Evolutionary conservation across 352 stramenopile genomes (phyloP).

Genomic region (Phytophthora foliorum): DNA sequence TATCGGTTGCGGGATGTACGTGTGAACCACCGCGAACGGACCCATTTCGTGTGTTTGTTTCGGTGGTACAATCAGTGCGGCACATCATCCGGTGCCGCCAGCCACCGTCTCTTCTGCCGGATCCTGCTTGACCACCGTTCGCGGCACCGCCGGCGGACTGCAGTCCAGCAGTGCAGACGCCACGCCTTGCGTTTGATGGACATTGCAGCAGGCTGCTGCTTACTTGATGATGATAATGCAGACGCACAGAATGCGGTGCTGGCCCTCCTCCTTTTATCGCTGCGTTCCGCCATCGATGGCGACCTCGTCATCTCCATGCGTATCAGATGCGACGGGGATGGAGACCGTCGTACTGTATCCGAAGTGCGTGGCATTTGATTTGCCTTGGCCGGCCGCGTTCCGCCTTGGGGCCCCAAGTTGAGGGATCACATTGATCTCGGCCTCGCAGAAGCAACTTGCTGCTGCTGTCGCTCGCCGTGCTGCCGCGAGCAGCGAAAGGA

Average conservation of each 20-base stretch:
- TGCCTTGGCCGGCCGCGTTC: constrained; percentile 6
- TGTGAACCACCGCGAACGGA: constrained; percentile 11
- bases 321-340: constrained; percentile 24
- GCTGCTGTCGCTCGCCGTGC: background rate
- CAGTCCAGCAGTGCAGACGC: background rate
- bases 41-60: constrained; percentile 1
- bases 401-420: background rate
- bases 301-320: constrained; percentile 18
- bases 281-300: constrained; percentile 17
- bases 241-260: background rate
- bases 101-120: constrained; percentile 17
- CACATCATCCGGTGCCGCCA: constrained; percentile 26
- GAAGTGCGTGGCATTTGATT: constrained; percentile 37
- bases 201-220: background rate
- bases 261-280: background rate
- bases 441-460: background rate
- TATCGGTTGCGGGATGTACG: background rate
- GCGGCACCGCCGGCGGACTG: background rate
- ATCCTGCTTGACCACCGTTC: background rate
- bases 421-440: background rate
- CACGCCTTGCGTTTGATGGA: background rate
- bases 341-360: constrained; percentile 22
- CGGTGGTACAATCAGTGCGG: constrained; percentile 31
- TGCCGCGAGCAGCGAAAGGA: background rate
- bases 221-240: background rate